A percentile compares a stretch with the other conserved stretches of the same genome.
Conservation (phyloP, 2,329 filamentous ascomycete species). For the Colletotrichum zoysiae region DNA sequence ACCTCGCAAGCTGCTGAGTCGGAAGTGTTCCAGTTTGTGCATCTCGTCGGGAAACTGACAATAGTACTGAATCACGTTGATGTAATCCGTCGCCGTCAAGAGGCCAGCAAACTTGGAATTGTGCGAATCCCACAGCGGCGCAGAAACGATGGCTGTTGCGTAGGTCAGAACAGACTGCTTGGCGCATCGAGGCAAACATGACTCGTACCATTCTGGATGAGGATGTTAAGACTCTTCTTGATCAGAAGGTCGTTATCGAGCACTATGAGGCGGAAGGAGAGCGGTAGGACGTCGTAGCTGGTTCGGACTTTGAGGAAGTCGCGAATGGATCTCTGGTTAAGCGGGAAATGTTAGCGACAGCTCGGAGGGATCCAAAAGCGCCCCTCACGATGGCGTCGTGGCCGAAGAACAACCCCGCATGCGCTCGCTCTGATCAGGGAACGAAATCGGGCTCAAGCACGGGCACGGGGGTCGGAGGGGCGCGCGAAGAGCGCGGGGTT, state of each 20-base stretch:
- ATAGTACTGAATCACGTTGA: slow-evolving; percentile 99
- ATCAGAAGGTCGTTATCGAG: slow-evolving; percentile 96
- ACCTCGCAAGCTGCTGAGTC: slow-evolving; percentile 92
- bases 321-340: slow-evolving; percentile 82
- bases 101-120: slow-evolving; percentile 94
- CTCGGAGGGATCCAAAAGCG: slow-evolving; percentile 20
- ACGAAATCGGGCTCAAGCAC: slow-evolving; percentile 11
- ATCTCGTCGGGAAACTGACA: slow-evolving; percentile 95
- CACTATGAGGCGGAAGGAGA: slow-evolving; percentile 95
- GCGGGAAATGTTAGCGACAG: slow-evolving; percentile 31
- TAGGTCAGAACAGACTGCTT: slow-evolving; percentile 30
- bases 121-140: slow-evolving; percentile 95
- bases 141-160: slow-evolving; percentile 88
- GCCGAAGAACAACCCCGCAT: slow-evolving; percentile 37
- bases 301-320: slow-evolving; percentile 96
- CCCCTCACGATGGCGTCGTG: slow-evolving; percentile 28
- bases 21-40: slow-evolving; percentile 91
- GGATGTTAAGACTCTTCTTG: slow-evolving; percentile 95
- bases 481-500: slow-evolving; percentile 21
- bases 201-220: slow-evolving; percentile 88
- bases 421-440: slow-evolving; percentile 15
- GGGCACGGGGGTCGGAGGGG: slow-evolving; percentile 16
- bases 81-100: slow-evolving; percentile 95
- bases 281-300: slow-evolving; percentile 96
- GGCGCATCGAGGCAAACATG: slow-evolving; percentile 34